Evolutionary conservation across 108 stramenopile genomes (phyloP).

Genomic region (Chaetoceros tenuissimus): DNA sequence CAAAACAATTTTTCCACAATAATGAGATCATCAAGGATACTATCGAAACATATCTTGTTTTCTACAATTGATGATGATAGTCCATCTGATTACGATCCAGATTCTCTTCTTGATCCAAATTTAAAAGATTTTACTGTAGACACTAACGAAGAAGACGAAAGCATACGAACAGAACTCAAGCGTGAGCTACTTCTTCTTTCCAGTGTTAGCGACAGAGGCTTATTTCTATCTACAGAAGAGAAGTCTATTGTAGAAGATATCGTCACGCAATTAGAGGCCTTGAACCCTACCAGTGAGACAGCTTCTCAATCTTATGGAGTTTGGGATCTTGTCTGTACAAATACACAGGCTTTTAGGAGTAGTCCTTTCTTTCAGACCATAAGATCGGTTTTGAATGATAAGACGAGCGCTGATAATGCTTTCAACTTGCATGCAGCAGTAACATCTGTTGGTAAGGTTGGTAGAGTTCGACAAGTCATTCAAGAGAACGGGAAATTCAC

Average conservation of each 20-base stretch:
- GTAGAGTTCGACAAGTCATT: constrained; percentile 71
- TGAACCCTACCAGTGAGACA: constrained; percentile 73
- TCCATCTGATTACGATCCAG: constrained; percentile 36
- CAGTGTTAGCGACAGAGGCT: constrained; percentile 71
- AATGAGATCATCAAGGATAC: too few species aligned
- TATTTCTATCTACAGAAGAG: constrained; percentile 57
- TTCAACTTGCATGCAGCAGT: constrained; percentile 72
- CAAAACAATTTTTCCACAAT: too few species aligned
- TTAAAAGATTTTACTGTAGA: constrained; percentile 48
- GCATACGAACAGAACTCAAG: constrained; percentile 68
- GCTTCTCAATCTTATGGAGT: constrained; percentile 62
- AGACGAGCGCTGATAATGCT: constrained; percentile 54
- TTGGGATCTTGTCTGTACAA: constrained; percentile 69
- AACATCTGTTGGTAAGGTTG: constrained; percentile 54
- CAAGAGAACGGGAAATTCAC: constrained; percentile 27
- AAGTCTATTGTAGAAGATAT: constrained; percentile 60
- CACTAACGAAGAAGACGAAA: constrained; percentile 57
- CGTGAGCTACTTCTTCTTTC: constrained; percentile 66
- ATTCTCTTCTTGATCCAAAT: constrained; percentile 20
- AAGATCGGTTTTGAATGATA: constrained; percentile 45
- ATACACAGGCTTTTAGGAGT: constrained; percentile 76
- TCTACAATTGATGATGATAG: constrained; percentile 11
- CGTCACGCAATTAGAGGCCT: constrained; percentile 63
- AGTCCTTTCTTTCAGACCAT: constrained; percentile 75
- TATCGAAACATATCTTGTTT: too few species aligned